Base-by-base conservation (phyloP, 768 basidiomycete species). In the Rhodosporidiobolus odoratus region DNA sequence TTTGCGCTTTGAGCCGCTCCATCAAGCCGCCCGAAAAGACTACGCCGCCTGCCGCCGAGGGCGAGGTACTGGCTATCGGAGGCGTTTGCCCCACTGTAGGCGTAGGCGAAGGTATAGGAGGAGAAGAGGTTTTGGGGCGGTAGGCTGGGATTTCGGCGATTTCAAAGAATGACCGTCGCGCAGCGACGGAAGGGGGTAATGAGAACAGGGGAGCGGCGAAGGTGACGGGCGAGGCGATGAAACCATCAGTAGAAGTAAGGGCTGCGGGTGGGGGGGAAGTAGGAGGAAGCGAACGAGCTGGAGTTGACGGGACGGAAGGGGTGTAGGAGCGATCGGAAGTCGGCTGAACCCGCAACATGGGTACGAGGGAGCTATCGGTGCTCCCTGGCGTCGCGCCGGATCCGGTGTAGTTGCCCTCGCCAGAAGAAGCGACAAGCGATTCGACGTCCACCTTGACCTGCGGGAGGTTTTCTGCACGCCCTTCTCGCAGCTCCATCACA, bases 281-380 rank as follows among this genome's bases (percentile, higher is more conserved):
- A 23, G 23, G 54, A 53, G 15, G 13, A 40, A 16, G 54, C 27
- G 15, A 54, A 0, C 19, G 48, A 6, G 68, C 54, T 3, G 63
- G 63, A 2, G 63, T 56, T 12, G 59, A 57, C 9, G 69, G 69
- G 8, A 70, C 27, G 3, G 69, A 57, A 0, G 69, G 69, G 6
- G 58, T 61, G 69, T 48, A 70, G 35, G 69, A 70, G 10, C 52
- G 64, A 43, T 70, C 69, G 2, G 69, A 70, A 10, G 63, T n/a
- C 4, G 69, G 54, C 45, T 70, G 25, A 21, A 65, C 53, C 5
- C 63, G 52, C n/a, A 70, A 40, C 30, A 43, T 60, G 3, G 69
- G 63, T 15, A 70, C 27, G 19, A 32, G 27, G 19, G 64, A 65
- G 30, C 27, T 37, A 13, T 37, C 34, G n/a, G 7, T 37, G 32